Conservation (phyloP, 768 basidiomycete species). For the Tulasnella sp. region DNA sequence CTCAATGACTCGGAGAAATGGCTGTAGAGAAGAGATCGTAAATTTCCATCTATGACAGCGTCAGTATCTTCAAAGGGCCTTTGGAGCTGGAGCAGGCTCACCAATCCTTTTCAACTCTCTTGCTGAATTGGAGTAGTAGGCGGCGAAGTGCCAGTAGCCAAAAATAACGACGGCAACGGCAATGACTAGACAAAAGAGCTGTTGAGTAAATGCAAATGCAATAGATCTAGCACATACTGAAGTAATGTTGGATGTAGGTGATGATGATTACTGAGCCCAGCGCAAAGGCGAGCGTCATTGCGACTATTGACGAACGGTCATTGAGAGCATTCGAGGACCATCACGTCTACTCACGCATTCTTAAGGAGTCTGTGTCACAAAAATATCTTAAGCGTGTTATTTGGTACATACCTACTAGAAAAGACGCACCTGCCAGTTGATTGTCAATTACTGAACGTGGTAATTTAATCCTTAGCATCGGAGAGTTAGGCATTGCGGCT, state of each 20-base stretch:
- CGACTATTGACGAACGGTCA: constrained; percentile 26
- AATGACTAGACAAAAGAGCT: constrained; percentile 32
- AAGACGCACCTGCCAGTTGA: background rate
- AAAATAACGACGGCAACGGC: constrained; percentile 39
- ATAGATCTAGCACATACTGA: constrained; percentile 32
- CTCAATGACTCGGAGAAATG: constrained; percentile 68
- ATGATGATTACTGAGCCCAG: constrained; percentile 43
- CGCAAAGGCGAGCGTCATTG: constrained; percentile 39
- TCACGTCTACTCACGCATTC: background rate
- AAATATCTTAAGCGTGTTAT: too few relatives aligned
- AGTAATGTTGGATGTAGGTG: constrained; percentile 46
- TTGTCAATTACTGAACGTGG: background rate
- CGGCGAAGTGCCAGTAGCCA: constrained; percentile 53
- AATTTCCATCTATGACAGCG: constrained; percentile 41
- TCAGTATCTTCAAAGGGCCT: background rate
- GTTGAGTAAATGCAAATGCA: background rate
- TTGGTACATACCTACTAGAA: too few relatives aligned
- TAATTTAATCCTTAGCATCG: background rate
- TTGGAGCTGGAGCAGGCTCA: constrained; percentile 16
- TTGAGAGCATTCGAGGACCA: background rate
- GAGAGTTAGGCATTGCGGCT: background rate
- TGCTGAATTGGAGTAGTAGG: constrained; percentile 57
- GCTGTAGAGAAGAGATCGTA: constrained; percentile 61
- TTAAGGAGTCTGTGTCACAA: background rate
- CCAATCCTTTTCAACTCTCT: constrained; percentile 54